Evolutionary conservation across 2,329 filamentous ascomycete species (phyloP).

Genomic region (Penicillium sp.): DNA sequence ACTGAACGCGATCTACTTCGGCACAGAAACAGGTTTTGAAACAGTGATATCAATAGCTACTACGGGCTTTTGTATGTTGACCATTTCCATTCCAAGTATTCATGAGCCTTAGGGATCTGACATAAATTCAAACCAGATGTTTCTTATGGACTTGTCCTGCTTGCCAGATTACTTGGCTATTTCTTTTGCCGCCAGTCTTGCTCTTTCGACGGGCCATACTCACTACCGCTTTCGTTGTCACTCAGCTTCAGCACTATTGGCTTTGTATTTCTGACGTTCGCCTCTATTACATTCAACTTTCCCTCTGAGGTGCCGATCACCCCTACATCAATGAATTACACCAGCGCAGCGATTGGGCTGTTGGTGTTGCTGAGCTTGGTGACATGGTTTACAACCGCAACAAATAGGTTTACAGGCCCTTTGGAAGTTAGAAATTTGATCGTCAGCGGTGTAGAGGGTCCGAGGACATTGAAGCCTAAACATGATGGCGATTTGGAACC

Average conservation of each 20-base stretch:
- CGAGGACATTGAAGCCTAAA: not conserved
- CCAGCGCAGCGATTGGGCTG: slow-evolving; percentile 9
- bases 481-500: not conserved
- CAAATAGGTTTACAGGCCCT: slow-evolving; percentile 3
- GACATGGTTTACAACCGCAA: slow-evolving; percentile 12
- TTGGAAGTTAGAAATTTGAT: slow-evolving; percentile 5
- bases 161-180: slow-evolving; percentile 12
- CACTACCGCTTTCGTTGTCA: slow-evolving; percentile 6
- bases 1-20: slow-evolving; percentile 14
- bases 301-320: slow-evolving; percentile 7
- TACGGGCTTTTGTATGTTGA: slow-evolving; percentile 10
- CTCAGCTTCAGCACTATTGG: slow-evolving; percentile 8
- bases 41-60: slow-evolving; percentile 12
- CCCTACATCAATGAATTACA: slow-evolving; percentile 12
- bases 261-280: slow-evolving; percentile 6
- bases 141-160: slow-evolving; percentile 8
- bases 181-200: not conserved
- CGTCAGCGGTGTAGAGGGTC: not conserved
- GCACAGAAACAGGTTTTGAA: slow-evolving; percentile 11
- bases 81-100: too few relatives aligned
- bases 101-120: not conserved
- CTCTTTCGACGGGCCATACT: slow-evolving; percentile 3
- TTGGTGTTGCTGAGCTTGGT: slow-evolving; percentile 6
- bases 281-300: slow-evolving; percentile 13
- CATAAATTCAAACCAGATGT: not conserved